These are phyloP conservation scores for Hura crepitans DNA, from an alignment of 441 rosid genomes.

Conservation along the genomic window DNA sequence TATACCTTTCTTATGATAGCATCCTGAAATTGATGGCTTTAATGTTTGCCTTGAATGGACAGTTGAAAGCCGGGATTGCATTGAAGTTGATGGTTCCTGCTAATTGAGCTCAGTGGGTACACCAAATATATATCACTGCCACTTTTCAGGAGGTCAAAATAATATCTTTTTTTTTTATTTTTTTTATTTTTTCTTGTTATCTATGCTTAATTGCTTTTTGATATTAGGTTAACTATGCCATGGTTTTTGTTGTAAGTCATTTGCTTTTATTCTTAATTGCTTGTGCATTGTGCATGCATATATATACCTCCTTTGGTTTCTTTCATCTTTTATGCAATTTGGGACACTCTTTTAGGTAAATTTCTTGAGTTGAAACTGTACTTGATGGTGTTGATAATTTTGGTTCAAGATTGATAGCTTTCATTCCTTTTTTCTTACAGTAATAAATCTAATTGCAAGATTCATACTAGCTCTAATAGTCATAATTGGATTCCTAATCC, in stretches of 20 bases:
- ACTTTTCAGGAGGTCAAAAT: constrained; percentile 23
- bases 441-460: constrained; percentile 25
- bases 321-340: not conserved
- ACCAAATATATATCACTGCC: constrained; percentile 23
- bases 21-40: constrained; percentile 26
- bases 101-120: constrained; percentile 10
- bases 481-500: constrained; percentile 25
- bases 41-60: constrained; percentile 40
- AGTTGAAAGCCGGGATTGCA: constrained; percentile 32
- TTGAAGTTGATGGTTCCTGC: constrained; percentile 23
- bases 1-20: constrained; percentile 31
- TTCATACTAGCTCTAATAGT: constrained; percentile 30
- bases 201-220: not conserved
- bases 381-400: not conserved
- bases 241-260: not conserved
- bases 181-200: not conserved
- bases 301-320: not conserved
- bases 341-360: constrained; percentile 21
- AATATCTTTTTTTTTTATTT: not conserved
- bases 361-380: not conserved
- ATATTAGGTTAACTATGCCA: not conserved
- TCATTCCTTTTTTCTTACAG: constrained; percentile 21
- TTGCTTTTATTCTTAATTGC: constrained; percentile 1
- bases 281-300: constrained; percentile 17
- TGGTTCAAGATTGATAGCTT: not conserved